Conservation (phyloP, 2,329 filamentous ascomycete genomes). For the Trichoderma semiorbis region DNA sequence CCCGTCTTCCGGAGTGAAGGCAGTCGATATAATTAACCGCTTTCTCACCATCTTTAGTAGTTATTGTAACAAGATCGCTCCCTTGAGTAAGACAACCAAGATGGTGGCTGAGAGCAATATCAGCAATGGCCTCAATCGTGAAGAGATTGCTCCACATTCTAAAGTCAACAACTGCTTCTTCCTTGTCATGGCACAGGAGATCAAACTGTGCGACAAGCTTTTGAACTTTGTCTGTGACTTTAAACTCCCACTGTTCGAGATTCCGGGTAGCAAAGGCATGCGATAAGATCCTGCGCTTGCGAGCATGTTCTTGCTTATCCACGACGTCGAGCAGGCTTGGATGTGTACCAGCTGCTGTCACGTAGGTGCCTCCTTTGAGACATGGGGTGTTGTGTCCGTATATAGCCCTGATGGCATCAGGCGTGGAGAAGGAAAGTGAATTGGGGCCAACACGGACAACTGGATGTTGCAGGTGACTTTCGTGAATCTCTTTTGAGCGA, state of each 20-base stretch:
- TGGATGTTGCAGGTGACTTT: neutral
- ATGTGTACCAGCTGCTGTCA: neutral
- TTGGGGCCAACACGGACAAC: neutral
- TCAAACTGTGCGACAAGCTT: neutral
- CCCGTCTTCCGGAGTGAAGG: neutral
- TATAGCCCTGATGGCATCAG: neutral
- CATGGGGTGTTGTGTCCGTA: neutral
- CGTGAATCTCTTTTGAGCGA: neutral
- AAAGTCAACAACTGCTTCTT: neutral
- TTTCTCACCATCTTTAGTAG: neutral
- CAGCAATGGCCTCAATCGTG: neutral
- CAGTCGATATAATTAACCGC: neutral
- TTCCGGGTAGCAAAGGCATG: neutral
- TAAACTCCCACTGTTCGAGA: neutral
- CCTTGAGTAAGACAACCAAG: neutral
- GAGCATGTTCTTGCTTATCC: neutral
- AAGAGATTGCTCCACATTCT: neutral
- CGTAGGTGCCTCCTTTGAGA: neutral
- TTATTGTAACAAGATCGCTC: neutral
- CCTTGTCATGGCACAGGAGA: neutral
- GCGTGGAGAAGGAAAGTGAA: neutral
- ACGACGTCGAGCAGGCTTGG: neutral
- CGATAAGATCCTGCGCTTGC: neutral
- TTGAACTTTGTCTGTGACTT: neutral
- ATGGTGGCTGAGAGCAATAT: neutral